These are phyloP conservation scores for Neolentinus lepideus DNA, from an alignment of 1,284 basidiomycete genomes.

Conservation along the genomic window DNA sequence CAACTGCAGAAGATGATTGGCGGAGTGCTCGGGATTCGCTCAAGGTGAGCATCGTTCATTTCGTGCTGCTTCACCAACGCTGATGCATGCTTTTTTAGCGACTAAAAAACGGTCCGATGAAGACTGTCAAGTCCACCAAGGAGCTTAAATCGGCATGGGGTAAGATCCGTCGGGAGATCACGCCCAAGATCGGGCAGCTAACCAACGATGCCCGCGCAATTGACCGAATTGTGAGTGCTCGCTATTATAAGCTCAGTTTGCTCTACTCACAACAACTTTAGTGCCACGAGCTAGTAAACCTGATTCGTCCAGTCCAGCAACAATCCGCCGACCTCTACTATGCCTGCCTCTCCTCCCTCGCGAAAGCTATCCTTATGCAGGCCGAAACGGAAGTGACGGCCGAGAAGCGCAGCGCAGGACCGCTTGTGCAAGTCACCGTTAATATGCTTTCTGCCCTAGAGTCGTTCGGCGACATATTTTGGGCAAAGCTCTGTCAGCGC, in stretches of 20 bases:
- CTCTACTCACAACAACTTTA: conserved; percentile 21
- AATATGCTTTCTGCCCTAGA: conserved; percentile 57
- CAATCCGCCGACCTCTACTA: conserved; percentile 50
- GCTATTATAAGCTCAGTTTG: conserved; percentile 4
- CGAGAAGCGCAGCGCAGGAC: conserved; percentile 79
- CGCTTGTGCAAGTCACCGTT: conserved; percentile 73
- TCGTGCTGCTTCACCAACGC: conserved; percentile 3
- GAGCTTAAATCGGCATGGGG: conserved; percentile 50
- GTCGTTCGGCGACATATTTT: conserved; percentile 71
- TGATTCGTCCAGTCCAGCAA: conserved; percentile 32
- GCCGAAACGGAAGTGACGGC: conserved; percentile 93
- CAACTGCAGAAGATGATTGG: conserved; percentile 64
- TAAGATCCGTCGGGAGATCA: conserved; percentile 76
- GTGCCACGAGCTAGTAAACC: conserved; percentile 57
- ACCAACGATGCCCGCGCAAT: conserved; percentile 77
- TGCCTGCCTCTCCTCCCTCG: conserved; percentile 79
- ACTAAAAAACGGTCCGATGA: conserved; percentile 75
- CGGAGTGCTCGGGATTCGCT: conserved; percentile 51
- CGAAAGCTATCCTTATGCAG: conserved; percentile 87
- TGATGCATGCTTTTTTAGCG: conserved; percentile 26
- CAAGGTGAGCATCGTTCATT: conserved; percentile 32
- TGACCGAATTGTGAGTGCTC: conserved; percentile 52
- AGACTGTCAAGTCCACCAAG: conserved; percentile 60
- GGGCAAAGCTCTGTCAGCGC: conserved; percentile 79
- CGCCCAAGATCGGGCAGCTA: conserved; percentile 87